phyloP scores from a whole-genome alignment of 139 green algal species.

The Zygnema circumcarinatum region DNA sequence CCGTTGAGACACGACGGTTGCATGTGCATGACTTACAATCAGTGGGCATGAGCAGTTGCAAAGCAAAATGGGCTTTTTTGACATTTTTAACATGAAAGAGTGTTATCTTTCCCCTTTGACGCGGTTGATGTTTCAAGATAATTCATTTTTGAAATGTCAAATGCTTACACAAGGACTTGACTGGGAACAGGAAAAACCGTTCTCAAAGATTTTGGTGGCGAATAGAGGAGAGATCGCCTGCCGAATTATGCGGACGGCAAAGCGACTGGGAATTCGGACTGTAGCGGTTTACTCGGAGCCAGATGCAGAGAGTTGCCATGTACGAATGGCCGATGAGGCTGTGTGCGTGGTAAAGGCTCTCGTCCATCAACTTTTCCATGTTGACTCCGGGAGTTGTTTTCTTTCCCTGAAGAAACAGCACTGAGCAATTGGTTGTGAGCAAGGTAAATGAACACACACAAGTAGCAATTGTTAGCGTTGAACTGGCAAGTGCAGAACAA shows the following conservation, averaged over 20 bases:
- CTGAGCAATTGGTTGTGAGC: background rate
- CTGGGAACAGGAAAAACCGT: slow-evolving; percentile 18
- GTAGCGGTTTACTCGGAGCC: slow-evolving; percentile 84
- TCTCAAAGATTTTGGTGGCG: slow-evolving; percentile 76
- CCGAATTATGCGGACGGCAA: slow-evolving; percentile 79
- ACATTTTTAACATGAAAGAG: too few species aligned
- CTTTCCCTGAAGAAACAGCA: background rate
- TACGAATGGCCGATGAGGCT: slow-evolving; percentile 69
- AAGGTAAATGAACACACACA: background rate
- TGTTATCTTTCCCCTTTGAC: too few species aligned
- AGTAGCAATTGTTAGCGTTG: background rate
- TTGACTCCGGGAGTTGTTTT: background rate
- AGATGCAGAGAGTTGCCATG: slow-evolving; percentile 71
- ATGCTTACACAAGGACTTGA: background rate
- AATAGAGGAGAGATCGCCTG: slow-evolving; percentile 93
- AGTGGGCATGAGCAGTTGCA: too few species aligned
- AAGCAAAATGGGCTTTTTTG: too few species aligned
- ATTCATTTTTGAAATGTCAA: background rate
- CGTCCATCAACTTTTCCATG: background rate
- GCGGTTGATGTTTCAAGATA: background rate
- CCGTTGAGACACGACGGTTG: too few species aligned
- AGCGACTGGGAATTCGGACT: slow-evolving; percentile 80
- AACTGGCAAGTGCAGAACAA: too few species aligned
- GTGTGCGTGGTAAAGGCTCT: slow-evolving; percentile 73
- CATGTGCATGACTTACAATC: too few species aligned